These are phyloP conservation scores for Candida sphagnicola DNA, from an alignment of 805 yeast species.

Conservation along the genomic window DNA sequence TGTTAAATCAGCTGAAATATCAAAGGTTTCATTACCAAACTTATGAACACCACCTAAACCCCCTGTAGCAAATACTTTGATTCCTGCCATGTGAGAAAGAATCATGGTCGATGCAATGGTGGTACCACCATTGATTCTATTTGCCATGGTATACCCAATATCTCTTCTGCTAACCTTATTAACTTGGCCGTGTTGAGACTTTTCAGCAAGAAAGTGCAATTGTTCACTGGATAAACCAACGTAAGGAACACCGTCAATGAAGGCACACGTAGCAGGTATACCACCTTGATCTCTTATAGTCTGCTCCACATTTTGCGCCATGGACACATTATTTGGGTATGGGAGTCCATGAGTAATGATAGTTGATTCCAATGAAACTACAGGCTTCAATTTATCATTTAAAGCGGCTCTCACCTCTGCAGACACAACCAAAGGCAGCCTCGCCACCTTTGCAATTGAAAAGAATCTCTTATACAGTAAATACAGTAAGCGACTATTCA, in stretches of 20 bases:
- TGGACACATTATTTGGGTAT: slow-evolving; percentile 65
- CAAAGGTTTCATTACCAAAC: slow-evolving; percentile 71
- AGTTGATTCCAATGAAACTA: slow-evolving; percentile 82
- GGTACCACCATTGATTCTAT: slow-evolving; percentile 73
- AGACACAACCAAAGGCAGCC: slow-evolving; percentile 21
- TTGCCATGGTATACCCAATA: slow-evolving; percentile 66
- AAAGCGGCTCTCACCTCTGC: slow-evolving; percentile 67
- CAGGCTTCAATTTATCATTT: slow-evolving; percentile 46
- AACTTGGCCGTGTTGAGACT: slow-evolving; percentile 19
- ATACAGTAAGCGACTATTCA: background rate
- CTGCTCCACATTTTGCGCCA: slow-evolving; percentile 69
- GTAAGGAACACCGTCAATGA: slow-evolving; percentile 63
- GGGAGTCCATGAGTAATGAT: slow-evolving; percentile 90
- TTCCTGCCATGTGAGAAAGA: slow-evolving; percentile 68
- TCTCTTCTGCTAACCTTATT: slow-evolving; percentile 79
- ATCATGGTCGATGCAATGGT: slow-evolving; percentile 90
- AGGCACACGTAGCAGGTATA: slow-evolving; percentile 82
- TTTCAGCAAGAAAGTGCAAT: slow-evolving; percentile 47
- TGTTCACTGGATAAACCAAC: slow-evolving; percentile 59
- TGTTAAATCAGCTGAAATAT: slow-evolving; percentile 81
- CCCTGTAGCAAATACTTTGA: slow-evolving; percentile 86
- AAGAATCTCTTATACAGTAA: slow-evolving; percentile 3
- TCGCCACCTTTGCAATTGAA: background rate
- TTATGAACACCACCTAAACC: slow-evolving; percentile 92
- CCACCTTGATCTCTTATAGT: slow-evolving; percentile 60